Evolutionary conservation across 2,329 filamentous ascomycete genomes (phyloP), one percentile per base, ranked within the genome.

Genomic region (Fusarium napiforme): DNA sequence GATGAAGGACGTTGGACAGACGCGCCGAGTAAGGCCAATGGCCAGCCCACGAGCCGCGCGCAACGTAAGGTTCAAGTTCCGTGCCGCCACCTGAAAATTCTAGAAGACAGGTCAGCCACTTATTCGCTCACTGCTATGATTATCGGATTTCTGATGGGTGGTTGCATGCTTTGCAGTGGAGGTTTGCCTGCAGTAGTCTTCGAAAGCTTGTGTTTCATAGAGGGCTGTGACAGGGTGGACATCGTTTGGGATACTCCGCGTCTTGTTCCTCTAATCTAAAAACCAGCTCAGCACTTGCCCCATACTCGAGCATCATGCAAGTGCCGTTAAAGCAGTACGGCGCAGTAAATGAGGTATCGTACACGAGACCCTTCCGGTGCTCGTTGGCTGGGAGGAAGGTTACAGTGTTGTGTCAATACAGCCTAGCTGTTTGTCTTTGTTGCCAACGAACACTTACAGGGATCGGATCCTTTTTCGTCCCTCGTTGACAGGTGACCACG

Each of bases 261-360:
- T 53, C 56, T 49, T 57, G 62, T 74, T 74, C 71, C 71, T 74
- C 71, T 67, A 74, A 74, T 74, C 63, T 74, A 71, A 65, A 57
- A 64, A 64, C 58, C 47, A 65, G 37, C 52, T 52, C 67, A 74
- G 60, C 56, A 26, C 47, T 60, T 59, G 40, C 50, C 37, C 47
- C 46, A 46, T 49, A 37, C 23, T 19, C 23, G 40, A 36, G 32
- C 43, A 50, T 47, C 32, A 55, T 66, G 61, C 55, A 73, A 71
- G 43, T 68, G 60, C 71, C 64, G 63, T 61, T 36, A 26, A 57
- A 57, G 45, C 21, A 69, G 32, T 64, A 69, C 58, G 66, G 52
- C 52, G 36, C 49, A 60, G 66, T 53, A 70, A 70, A 69, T 69
- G 66, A 70, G 46, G 23, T 40, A n/a, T 57, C 23, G 37, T 46